A percentile compares a stretch with the other conserved stretches of the same genome.
Conservation (phyloP, 2,329 filamentous ascomycete species). For the Fusarium chuoi region DNA sequence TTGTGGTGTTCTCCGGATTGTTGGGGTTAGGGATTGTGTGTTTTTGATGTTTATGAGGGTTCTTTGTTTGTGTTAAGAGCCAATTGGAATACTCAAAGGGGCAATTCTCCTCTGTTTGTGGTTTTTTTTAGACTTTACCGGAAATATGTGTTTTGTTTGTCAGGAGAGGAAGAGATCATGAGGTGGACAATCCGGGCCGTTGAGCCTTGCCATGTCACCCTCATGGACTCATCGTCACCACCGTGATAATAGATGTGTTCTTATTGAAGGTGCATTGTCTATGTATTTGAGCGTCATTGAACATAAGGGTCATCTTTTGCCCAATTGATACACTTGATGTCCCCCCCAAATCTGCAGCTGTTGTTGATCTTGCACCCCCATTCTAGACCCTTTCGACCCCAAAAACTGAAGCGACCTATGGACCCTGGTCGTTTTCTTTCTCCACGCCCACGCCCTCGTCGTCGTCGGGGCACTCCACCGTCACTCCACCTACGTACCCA, state of each 20-base stretch:
- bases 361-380: conserved; percentile 11
- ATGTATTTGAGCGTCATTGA: neutral
- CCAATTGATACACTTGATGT: neutral
- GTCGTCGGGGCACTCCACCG: conserved; percentile 36
- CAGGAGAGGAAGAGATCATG: conserved; percentile 12
- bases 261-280: neutral
- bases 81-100: neutral
- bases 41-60: neutral
- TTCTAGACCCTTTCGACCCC: conserved; percentile 25
- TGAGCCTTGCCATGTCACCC: conserved; percentile 2
- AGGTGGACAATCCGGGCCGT: conserved; percentile 9
- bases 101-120: neutral
- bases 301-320: neutral
- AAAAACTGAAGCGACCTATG: neutral
- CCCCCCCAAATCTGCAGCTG: conserved; percentile 9
- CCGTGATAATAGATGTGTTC: neutral
- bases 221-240: neutral
- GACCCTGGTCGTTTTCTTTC: conserved; percentile 25
- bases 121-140: neutral
- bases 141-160: conserved; percentile 4
- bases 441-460: conserved; percentile 22
- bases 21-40: neutral
- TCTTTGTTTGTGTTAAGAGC: neutral
- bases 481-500: conserved; percentile 35
- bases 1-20: neutral